phyloP scores from a whole-genome alignment of 2,329 filamentous ascomycete genomes.

The Epichloe festucae region DNA sequence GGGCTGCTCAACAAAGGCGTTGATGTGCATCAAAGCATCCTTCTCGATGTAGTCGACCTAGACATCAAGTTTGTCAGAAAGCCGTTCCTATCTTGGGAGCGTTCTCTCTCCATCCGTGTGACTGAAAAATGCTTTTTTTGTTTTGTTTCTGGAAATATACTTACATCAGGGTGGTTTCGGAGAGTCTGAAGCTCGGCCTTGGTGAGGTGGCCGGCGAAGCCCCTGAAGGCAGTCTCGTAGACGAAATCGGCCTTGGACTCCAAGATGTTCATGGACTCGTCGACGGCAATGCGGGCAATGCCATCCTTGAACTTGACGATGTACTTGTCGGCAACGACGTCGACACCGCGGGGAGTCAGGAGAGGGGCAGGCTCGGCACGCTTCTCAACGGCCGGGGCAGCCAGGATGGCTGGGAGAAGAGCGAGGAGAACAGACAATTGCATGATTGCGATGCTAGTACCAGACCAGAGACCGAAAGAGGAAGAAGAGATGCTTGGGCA shows the following conservation, averaged over 20 bases:
- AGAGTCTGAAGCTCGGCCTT: conserved; percentile 10
- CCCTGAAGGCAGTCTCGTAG: conserved; percentile 12
- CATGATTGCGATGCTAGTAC: conserved; percentile 9
- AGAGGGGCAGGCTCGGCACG: conserved; percentile 16
- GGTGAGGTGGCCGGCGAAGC: conserved; percentile 14
- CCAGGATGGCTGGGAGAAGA: conserved; percentile 13
- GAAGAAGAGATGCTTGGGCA: neutral
- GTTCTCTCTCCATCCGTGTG: too few relatives aligned
- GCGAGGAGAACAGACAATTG: conserved; percentile 13
- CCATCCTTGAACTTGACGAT: conserved; percentile 18
- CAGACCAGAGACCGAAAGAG: neutral
- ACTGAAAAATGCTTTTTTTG: too few relatives aligned
- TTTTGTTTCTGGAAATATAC: neutral
- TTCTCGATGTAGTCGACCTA: conserved; percentile 25
- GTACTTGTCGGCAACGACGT: conserved; percentile 16
- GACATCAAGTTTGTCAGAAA: too few relatives aligned
- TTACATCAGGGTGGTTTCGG: conserved; percentile 13
- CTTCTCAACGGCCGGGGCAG: conserved; percentile 9
- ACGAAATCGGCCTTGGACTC: conserved; percentile 12
- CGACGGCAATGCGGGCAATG: conserved; percentile 7
- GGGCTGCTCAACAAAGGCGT: conserved; percentile 8
- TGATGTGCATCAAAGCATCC: conserved; percentile 18
- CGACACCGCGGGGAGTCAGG: conserved; percentile 7
- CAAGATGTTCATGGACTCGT: conserved; percentile 8
- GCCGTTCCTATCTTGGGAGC: too few relatives aligned